These are phyloP conservation scores for Solanum okadae DNA, from an alignment of 257 asterid genomes.

Conservation along the genomic window DNA sequence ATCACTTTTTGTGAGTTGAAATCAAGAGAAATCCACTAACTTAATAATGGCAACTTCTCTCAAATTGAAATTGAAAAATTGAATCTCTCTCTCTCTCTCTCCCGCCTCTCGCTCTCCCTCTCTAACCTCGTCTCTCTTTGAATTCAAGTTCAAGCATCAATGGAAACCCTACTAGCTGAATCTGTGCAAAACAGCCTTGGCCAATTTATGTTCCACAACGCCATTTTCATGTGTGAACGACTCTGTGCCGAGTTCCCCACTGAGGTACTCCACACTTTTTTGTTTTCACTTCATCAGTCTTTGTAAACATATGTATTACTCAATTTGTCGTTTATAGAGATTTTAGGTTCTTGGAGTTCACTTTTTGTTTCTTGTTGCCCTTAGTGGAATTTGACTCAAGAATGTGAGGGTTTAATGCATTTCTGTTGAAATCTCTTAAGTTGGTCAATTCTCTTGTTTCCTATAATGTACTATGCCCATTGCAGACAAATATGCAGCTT, in stretches of 20 bases:
- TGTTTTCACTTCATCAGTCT: not conserved
- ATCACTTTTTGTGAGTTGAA: too few relatives aligned
- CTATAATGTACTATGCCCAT: constrained; percentile 7
- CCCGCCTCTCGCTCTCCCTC: too few relatives aligned
- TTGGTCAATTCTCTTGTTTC: not conserved
- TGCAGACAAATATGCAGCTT: constrained; percentile 80
- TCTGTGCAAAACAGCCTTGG: constrained; percentile 62
- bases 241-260: constrained; percentile 92
- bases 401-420: not conserved
- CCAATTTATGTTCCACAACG: constrained; percentile 65
- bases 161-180: constrained; percentile 70
- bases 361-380: not conserved
- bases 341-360: not conserved
- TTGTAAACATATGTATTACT: not conserved
- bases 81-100: too few relatives aligned
- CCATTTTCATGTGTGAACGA: constrained; percentile 88
- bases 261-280: constrained; percentile 31
- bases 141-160: not conserved
- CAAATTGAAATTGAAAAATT: too few relatives aligned
- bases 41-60: too few relatives aligned
- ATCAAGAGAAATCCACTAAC: too few relatives aligned
- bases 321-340: not conserved
- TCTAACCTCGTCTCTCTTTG: not conserved
- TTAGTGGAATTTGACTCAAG: not conserved
- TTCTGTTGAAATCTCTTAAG: not conserved